phyloP scores from a whole-genome alignment of 1,284 basidiomycete species.

The Apiotrichum siamense region DNA sequence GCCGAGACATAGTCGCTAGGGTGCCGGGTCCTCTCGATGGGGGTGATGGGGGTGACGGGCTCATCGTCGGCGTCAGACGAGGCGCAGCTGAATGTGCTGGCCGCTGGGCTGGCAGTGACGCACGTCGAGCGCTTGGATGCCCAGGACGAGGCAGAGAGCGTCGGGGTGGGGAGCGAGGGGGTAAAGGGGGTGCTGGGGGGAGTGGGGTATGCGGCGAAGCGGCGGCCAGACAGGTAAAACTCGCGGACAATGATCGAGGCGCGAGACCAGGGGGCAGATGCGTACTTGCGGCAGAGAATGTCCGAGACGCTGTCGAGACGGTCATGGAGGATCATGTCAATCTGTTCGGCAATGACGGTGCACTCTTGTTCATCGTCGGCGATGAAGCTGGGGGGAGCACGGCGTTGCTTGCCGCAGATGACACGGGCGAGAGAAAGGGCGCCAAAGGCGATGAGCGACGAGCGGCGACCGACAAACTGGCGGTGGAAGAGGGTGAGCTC shows the following conservation, averaged over 20 bases:
- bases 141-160: constrained; percentile 39
- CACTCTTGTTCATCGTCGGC: constrained; percentile 24
- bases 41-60: constrained; percentile 46
- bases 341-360: constrained; percentile 58
- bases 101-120: constrained; percentile 29
- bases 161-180: constrained; percentile 32
- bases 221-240: constrained; percentile 62
- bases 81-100: constrained; percentile 36
- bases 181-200: constrained; percentile 34
- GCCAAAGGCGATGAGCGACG: constrained; percentile 81
- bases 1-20: constrained; percentile 21
- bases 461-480: constrained; percentile 80
- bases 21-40: constrained; percentile 34
- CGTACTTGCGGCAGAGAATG: constrained; percentile 95
- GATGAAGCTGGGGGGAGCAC: constrained; percentile 51
- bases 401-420: constrained; percentile 70
- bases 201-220: constrained; percentile 44
- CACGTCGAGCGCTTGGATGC: constrained; percentile 15
- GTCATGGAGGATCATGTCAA: constrained; percentile 78
- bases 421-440: constrained; percentile 82
- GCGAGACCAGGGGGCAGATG: constrained; percentile 87
- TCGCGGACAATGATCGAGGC: constrained; percentile 87
- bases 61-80: constrained; percentile 47
- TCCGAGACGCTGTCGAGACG: constrained; percentile 85
- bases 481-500: constrained; percentile 96